Evolutionary conservation across 371 early-diverging fungal species (phyloP).

Genomic region (Mucor lusitanicus): DNA sequence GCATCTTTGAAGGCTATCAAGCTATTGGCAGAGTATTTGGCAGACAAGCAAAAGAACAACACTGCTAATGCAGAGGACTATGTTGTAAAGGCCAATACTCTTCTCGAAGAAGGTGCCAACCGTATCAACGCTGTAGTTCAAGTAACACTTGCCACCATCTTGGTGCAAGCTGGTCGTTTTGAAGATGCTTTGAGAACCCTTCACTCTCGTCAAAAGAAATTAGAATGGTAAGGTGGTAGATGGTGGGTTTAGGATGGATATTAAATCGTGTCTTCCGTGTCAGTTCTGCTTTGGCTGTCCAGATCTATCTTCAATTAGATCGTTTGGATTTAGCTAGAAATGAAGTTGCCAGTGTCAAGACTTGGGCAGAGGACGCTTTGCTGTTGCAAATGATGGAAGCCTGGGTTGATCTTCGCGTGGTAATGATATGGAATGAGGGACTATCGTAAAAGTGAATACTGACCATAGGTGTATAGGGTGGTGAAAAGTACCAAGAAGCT

Average conservation of each 20-base stretch:
- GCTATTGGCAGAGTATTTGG: conserved; percentile 55
- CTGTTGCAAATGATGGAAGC: conserved; percentile 93
- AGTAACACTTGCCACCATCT: conserved; percentile 44
- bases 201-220: conserved; percentile 68
- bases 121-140: conserved; percentile 49
- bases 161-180: conserved; percentile 44
- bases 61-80: conserved; percentile 22
- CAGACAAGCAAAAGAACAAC: conserved; percentile 39
- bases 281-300: conserved; percentile 78
- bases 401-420: conserved; percentile 78
- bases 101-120: conserved; percentile 51
- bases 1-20: conserved; percentile 53
- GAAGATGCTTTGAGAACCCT: conserved; percentile 66
- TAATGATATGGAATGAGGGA: conserved; percentile 20
- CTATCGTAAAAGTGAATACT: neutral
- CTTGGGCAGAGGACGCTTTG: conserved; percentile 91
- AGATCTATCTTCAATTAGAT: conserved; percentile 79
- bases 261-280: neutral
- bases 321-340: conserved; percentile 88
- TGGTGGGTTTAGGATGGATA: neutral
- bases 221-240: conserved; percentile 69
- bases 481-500: conserved; percentile 83
- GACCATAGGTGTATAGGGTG: conserved; percentile 52
- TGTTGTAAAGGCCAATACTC: conserved; percentile 40
- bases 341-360: conserved; percentile 69